A percentile compares a stretch with the other conserved stretches of the same genome.
phyloP scores from a whole-genome alignment of 1,139 yeast species.

The Wickerhamomyces sp. region DNA sequence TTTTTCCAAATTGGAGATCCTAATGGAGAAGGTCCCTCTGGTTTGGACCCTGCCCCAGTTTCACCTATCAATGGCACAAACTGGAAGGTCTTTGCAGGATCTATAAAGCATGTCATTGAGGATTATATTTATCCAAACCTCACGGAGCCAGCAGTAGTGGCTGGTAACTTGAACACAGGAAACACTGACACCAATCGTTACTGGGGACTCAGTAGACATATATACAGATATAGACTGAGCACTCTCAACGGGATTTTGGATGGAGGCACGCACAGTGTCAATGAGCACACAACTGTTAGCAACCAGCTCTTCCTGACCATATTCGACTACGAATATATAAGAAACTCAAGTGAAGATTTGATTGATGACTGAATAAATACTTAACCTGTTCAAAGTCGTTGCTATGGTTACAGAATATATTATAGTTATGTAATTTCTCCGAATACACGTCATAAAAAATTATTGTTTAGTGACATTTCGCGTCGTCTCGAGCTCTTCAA shows the following conservation, averaged over 20 bases:
- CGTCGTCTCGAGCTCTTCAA: too few relatives aligned
- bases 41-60: slow-evolving; percentile 56
- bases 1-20: slow-evolving; percentile 32
- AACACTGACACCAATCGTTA: slow-evolving; percentile 63
- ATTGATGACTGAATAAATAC: neutral
- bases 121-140: slow-evolving; percentile 33
- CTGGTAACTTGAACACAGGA: slow-evolving; percentile 49
- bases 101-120: slow-evolving; percentile 51
- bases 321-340: slow-evolving; percentile 44
- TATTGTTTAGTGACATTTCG: too few relatives aligned
- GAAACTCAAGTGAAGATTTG: slow-evolving; percentile 12
- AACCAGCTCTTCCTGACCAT: slow-evolving; percentile 48
- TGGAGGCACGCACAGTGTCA: slow-evolving; percentile 40
- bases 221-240: slow-evolving; percentile 42
- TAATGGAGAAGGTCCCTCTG: slow-evolving; percentile 21
- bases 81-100: slow-evolving; percentile 53
- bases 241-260: slow-evolving; percentile 8
- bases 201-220: slow-evolving; percentile 52
- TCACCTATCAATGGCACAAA: slow-evolving; percentile 43
- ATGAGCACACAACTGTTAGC: slow-evolving; percentile 45
- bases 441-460: too few relatives aligned
- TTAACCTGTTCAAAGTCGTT: neutral
- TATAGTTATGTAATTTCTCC: too few relatives aligned
- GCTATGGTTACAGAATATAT: too few relatives aligned
- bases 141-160: slow-evolving; percentile 32